Base-by-base conservation (phyloP, 2,329 filamentous ascomycete genomes). In the Grosmannia huntii region DNA sequence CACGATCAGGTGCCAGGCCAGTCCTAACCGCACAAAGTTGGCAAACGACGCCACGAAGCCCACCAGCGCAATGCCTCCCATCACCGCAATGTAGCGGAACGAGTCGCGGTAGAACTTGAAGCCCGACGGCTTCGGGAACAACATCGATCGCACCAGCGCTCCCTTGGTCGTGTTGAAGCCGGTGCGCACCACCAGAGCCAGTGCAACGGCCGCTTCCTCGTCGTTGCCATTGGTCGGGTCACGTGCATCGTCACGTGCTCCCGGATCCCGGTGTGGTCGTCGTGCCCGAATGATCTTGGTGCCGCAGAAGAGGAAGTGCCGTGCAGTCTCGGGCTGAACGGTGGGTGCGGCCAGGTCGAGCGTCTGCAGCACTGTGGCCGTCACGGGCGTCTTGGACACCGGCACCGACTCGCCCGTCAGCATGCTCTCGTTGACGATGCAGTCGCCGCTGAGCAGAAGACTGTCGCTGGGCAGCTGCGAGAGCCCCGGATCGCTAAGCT, bases 391-490 rank as follows among this genome's bases (percentile, higher is more conserved):
- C 71, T 99, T 99, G 2, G 91, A 96, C 1, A 99, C 92, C 2
- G 94, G 95, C 5, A 99, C 91, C 48, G 94, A 97, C 75, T 99
- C 94, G 59, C 92, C 87, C 46, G 94, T 99, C 41, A 99, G 81
- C 94, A 99, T 99, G 73, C 94, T 97, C 72, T 99, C 94, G 67
- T 99, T 99, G 63, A 99, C 91, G 62, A 99, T 97, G 67, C 91
- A 96, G 71, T 99, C 95, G 48, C 94, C 95, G 56, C 89, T 89
- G 0, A 99, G 78, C 6, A 99, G 75, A 38, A 99, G 75, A 69
- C 92, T 95, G 70, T 99, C 94, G 66, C 89, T 94, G 0, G 94
- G 94, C 62, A 97, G 87, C 65, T 95, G 89, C 4, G 82, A 82
- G 28, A 99, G 76, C 19, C 86, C 90, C 2, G 94, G 94, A 70